Conservation (phyloP, 441 rosid species). For the Aleurites moluccanus region DNA sequence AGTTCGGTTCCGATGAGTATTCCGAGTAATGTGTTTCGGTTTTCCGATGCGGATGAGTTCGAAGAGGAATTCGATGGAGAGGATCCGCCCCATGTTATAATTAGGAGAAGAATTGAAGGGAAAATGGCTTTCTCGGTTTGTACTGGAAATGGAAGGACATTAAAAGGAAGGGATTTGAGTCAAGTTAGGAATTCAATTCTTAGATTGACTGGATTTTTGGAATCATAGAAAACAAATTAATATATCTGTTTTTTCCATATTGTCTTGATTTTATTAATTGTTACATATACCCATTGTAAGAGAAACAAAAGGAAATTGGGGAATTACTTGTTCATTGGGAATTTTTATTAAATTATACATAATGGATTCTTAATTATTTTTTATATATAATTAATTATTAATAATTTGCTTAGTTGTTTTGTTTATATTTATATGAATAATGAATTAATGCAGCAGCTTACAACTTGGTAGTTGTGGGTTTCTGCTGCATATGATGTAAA, state of each 20-base stretch:
- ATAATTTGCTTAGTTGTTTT: background rate
- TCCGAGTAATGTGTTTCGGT: constrained; percentile 33
- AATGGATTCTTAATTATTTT: background rate
- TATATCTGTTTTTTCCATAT: no score
- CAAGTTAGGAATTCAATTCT: constrained; percentile 76
- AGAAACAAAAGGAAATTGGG: background rate
- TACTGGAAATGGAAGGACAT: constrained; percentile 78
- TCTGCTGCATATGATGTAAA: background rate
- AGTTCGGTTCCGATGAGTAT: constrained; percentile 49
- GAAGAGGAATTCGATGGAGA: constrained; percentile 37
- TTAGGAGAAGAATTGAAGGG: constrained; percentile 45
- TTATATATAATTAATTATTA: background rate
- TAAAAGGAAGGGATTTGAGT: constrained; percentile 78
- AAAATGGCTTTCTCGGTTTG: constrained; percentile 77
- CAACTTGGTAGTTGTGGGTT: background rate
- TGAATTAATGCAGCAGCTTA: background rate
- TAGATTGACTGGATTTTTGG: constrained; percentile 83
- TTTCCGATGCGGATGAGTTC: constrained; percentile 11
- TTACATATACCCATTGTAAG: background rate
- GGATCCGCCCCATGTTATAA: constrained; percentile 71
- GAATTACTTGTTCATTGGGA: background rate
- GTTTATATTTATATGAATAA: background rate
- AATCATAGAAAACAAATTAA: constrained; percentile 28
- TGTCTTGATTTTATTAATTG: no score
- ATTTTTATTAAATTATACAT: background rate